phyloP scores from a whole-genome alignment of 2,329 filamentous ascomycete genomes.

The Dactylellina haptotyla region DNA sequence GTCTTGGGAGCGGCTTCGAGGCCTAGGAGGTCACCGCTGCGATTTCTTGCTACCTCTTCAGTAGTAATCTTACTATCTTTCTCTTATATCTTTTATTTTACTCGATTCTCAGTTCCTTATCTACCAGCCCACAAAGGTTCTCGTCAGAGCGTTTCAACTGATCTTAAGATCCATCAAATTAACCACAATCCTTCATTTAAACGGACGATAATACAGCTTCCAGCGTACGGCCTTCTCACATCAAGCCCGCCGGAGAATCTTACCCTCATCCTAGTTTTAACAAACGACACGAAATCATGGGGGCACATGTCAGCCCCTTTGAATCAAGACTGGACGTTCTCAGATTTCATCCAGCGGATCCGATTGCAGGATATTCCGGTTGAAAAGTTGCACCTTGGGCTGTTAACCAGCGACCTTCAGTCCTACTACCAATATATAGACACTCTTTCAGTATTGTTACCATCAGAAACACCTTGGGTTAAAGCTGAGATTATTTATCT shows the following conservation, averaged over 20 bases:
- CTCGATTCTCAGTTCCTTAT: neutral
- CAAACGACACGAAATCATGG: slow-evolving; percentile 39
- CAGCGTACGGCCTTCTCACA: neutral
- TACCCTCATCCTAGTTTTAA: slow-evolving; percentile 19
- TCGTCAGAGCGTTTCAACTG: neutral
- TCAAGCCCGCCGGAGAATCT: neutral
- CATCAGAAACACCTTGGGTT: slow-evolving; percentile 20
- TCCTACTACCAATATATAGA: slow-evolving; percentile 11
- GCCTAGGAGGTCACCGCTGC: neutral
- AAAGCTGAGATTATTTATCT: slow-evolving; percentile 31
- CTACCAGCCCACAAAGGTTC: neutral
- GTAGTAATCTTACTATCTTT: neutral
- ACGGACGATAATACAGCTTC: slow-evolving; percentile 11
- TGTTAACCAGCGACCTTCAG: slow-evolving; percentile 10
- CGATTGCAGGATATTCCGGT: slow-evolving; percentile 1
- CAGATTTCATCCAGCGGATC: slow-evolving; percentile 25
- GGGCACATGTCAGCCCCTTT: neutral
- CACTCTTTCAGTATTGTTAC: slow-evolving; percentile 4
- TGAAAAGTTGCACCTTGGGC: slow-evolving; percentile 13
- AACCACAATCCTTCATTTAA: slow-evolving; percentile 1
- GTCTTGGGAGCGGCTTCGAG: neutral
- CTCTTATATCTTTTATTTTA: neutral
- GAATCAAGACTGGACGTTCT: neutral
- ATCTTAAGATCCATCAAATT: slow-evolving; percentile 5
- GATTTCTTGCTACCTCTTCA: neutral